phyloP scores from a whole-genome alignment of 129 eudicot species.

The Logfia minima region DNA sequence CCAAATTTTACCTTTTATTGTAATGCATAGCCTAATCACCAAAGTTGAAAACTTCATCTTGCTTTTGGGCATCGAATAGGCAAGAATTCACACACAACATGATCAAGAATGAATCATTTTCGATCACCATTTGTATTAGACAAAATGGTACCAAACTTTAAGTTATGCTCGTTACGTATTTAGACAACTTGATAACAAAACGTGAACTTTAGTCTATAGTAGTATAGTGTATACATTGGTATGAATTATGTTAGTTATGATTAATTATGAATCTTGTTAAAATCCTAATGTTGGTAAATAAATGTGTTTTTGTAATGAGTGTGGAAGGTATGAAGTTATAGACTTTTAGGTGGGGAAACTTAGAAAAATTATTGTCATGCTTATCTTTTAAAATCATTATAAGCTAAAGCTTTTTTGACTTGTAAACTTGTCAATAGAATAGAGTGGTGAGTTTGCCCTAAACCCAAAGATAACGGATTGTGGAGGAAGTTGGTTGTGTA shows the following conservation, averaged over 20 bases:
- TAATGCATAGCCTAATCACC: constrained; percentile 16
- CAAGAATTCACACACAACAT: constrained; percentile 2
- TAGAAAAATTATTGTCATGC: constrained; percentile 35
- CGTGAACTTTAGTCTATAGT: neutral
- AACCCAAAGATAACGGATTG: constrained; percentile 24
- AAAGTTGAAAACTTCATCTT: constrained; percentile 1
- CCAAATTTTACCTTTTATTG: constrained; percentile 19
- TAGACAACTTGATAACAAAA: neutral
- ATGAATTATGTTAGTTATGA: neutral
- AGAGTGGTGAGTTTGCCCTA: constrained; percentile 31
- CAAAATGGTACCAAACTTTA: neutral
- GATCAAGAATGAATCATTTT: neutral
- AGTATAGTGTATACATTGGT: neutral
- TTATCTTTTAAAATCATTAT: constrained; percentile 37
- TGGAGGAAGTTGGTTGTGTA: constrained; percentile 38
- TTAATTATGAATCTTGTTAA: neutral
- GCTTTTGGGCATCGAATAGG: neutral
- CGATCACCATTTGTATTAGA: neutral
- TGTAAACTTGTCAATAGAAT: constrained; percentile 25
- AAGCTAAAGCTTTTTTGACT: constrained; percentile 36
- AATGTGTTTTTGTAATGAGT: constrained; percentile 30
- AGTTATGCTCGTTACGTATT: neutral
- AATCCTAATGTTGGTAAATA: constrained; percentile 1
- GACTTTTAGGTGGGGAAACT: constrained; percentile 41
- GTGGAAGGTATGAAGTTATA: constrained; percentile 36